Evolutionary conservation across 1,139 yeast species (phyloP).

Genomic region (Geotrichum citri-aurantii): DNA sequence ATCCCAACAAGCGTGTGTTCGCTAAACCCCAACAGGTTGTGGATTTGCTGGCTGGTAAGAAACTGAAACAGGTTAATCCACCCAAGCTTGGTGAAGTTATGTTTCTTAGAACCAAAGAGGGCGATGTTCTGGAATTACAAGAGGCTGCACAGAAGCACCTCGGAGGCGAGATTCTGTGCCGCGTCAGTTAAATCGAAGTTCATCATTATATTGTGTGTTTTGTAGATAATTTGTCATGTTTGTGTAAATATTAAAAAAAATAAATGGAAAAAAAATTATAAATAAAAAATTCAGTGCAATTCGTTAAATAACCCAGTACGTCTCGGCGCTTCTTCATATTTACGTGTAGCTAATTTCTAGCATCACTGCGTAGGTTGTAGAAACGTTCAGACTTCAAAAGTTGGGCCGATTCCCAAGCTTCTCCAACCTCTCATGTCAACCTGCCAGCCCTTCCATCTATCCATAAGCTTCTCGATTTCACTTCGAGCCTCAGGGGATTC

Average conservation of each 20-base stretch:
- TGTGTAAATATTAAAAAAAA: neutral
- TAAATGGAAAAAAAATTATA: neutral
- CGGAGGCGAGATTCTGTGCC: constrained; percentile 75
- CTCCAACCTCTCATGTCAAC: constrained; percentile 83
- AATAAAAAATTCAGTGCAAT: neutral
- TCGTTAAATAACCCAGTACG: neutral
- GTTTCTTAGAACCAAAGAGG: constrained; percentile 48
- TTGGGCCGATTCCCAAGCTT: constrained; percentile 56
- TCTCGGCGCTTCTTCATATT: neutral
- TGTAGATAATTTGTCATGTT: neutral
- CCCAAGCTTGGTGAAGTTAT: constrained; percentile 87
- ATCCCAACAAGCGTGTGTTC: constrained; percentile 73
- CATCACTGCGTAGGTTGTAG: neutral
- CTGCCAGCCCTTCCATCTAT: constrained; percentile 79
- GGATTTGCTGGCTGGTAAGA: constrained; percentile 69
- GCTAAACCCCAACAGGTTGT: constrained; percentile 60
- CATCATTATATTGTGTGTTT: neutral
- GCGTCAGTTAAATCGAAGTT: constrained; percentile 47
- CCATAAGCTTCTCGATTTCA: constrained; percentile 33
- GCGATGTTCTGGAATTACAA: constrained; percentile 61
- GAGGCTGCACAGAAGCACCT: constrained; percentile 76
- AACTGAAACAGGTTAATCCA: constrained; percentile 71
- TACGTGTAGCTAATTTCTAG: neutral
- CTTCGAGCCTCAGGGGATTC: neutral
- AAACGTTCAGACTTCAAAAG: constrained; percentile 42